Percentiles rank a stretch among this genome's conserved stretches.
phyloP scores from a whole-genome alignment of 179 eudicot genomes.

The Heliamphora ciliata region DNA sequence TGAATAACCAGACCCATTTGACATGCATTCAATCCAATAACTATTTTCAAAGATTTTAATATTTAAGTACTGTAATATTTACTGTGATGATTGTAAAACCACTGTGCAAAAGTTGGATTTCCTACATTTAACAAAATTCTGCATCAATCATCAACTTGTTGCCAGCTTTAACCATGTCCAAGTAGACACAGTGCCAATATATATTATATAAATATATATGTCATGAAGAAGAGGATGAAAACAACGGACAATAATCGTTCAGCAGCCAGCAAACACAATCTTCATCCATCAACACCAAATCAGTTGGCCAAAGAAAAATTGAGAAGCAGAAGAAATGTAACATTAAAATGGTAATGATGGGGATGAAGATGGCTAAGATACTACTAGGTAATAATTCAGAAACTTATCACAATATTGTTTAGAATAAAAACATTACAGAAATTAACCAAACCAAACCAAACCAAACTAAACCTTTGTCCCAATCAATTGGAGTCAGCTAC shows the following conservation, averaged over 20 bases:
- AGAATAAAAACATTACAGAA: not conserved
- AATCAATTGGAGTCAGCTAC: too few relatives aligned
- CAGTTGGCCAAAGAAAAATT: not conserved
- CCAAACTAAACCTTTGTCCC: too few relatives aligned
- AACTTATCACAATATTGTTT: not conserved
- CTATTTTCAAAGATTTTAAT: not conserved
- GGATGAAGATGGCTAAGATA: not conserved
- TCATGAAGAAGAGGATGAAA: not conserved
- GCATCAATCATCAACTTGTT: not conserved
- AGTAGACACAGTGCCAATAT: too few relatives aligned
- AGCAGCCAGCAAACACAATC: not conserved
- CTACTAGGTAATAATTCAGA: not conserved
- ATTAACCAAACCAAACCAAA: too few relatives aligned
- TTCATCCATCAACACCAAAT: not conserved
- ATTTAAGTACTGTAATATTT: not conserved
- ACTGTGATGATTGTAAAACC: not conserved
- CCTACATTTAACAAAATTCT: not conserved
- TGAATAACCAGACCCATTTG: not conserved
- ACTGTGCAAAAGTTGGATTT: not conserved
- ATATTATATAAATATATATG: too few relatives aligned
- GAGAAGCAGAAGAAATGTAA: not conserved
- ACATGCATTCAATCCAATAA: not conserved
- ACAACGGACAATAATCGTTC: not conserved
- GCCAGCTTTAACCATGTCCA: not conserved
- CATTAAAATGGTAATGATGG: not conserved